Base-by-base conservation (phyloP, 192 early-diverging fungal species). In the Kickxella alabastrina region DNA sequence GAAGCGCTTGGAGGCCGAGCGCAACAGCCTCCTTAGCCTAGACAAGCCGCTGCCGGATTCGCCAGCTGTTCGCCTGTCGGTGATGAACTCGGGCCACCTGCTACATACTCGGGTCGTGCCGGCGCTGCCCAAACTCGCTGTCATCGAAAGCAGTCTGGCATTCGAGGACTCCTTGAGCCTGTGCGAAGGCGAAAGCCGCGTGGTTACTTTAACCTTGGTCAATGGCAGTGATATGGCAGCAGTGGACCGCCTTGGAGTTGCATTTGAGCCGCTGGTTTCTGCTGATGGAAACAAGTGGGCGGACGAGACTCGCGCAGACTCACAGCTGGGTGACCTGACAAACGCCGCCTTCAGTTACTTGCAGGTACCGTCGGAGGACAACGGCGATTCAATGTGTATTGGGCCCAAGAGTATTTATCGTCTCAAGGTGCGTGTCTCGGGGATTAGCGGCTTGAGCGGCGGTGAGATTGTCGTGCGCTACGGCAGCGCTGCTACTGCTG, bases 1-100 rank as follows among this genome's bases (percentile, higher is more conserved):
- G 44, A 65, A 64, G 39, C 57, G 72, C 2, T 27, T 75, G 39
- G 65, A 59, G 10, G 44, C 56, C 10, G 72, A 75, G 50, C 59
- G 54, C 24, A 59, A 36, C 18, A 52, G 37, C 6, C 53, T 75
- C 18, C n/a, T 55, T 22, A 57, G 61, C 1, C 14, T 54, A 5
- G 46, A 36, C n/a, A 39, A 25, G 18, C 55, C 53, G 19, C 24
- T 40, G 10, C 49, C 40, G 0, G 21, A 14, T 6, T 47, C 43
- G 0, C 25, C 52, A 17, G 40, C 44, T 1, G 52, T 47, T 31
- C 60, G 45, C 1, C 23, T 75, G 49, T 68, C 72, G 29, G 36
- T 53, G 1, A 48, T 58, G 50, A 67, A 65, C 23, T 25, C 52
- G 3, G 53, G 57, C 9, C 41, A 51, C 37, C 36, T 37, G 34